Percentiles rank a stretch among this genome's conserved stretches.
Conservation (phyloP, 1,139 yeast species). For the Blastobotrys ciferrii region DNA sequence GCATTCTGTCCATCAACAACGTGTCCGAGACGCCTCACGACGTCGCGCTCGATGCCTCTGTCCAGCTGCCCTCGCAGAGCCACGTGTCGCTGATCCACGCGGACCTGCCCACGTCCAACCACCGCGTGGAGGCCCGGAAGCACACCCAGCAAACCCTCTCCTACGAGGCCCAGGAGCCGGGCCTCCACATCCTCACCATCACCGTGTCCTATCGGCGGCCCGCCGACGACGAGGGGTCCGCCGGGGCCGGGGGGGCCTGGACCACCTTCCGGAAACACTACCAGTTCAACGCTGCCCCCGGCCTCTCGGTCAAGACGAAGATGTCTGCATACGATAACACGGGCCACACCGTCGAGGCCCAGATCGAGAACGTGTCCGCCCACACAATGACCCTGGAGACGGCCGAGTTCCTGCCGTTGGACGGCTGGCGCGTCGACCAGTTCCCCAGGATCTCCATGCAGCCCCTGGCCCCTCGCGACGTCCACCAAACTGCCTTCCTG, state of each 20-base stretch:
- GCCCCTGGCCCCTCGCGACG: conserved; percentile 21
- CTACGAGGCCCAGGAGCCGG: conserved; percentile 33
- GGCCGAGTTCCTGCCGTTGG: conserved; percentile 30
- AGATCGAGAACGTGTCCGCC: conserved; percentile 36
- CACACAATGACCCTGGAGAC: conserved; percentile 33
- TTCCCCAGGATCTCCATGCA: conserved; percentile 14
- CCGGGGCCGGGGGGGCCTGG: conserved; percentile 13
- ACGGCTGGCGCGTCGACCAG: conserved; percentile 30
- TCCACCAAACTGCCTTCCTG: conserved; percentile 24
- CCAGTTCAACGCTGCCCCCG: conserved; percentile 34
- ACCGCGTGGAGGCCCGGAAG: conserved; percentile 19
- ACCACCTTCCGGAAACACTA: conserved; percentile 30
- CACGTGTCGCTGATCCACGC: conserved; percentile 20
- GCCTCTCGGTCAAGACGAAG: conserved; percentile 35
- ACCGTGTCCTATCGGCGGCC: conserved; percentile 28
- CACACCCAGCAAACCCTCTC: conserved; percentile 27
- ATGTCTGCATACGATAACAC: conserved; percentile 20
- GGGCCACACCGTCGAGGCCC: conserved; percentile 34
- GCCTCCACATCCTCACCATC: conserved; percentile 33
- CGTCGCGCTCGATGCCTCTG: conserved; percentile 19
- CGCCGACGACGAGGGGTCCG: too few species aligned
- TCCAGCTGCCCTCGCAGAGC: conserved; percentile 24
- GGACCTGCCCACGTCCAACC: conserved; percentile 19
- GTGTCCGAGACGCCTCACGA: conserved; percentile 9
- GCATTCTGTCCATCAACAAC: conserved; percentile 28